These are phyloP conservation scores for Macadamia tetraphylla DNA, from an alignment of 164 flowering plant species.

Conservation along the genomic window DNA sequence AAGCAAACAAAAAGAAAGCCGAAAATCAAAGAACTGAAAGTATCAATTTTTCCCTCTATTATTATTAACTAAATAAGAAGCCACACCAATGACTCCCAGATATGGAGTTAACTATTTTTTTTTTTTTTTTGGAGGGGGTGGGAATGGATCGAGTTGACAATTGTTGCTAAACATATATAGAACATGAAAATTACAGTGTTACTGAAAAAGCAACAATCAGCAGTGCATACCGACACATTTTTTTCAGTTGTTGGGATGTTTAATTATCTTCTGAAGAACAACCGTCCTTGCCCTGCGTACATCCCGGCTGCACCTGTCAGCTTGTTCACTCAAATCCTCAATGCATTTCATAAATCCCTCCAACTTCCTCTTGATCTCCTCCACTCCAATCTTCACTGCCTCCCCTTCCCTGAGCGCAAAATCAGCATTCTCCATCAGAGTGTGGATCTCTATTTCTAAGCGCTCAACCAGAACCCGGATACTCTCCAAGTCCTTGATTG, in stretches of 20 bases:
- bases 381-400: conserved; percentile 56
- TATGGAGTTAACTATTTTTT: background rate
- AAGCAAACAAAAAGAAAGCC: too few species aligned
- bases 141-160: background rate
- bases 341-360: conserved; percentile 50
- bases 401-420: conserved; percentile 50
- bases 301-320: conserved; percentile 58
- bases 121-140: too few species aligned
- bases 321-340: conserved; percentile 51
- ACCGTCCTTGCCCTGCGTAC: conserved; percentile 61
- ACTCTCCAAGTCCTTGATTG: conserved; percentile 64
- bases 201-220: conserved; percentile 2
- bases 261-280: conserved; percentile 62
- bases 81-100: conserved; percentile 10
- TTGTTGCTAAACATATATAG: background rate
- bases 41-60: background rate
- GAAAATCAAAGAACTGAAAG: background rate
- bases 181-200: background rate
- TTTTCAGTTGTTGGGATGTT: conserved; percentile 34
- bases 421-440: conserved; percentile 45
- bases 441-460: conserved; percentile 50
- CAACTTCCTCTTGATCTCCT: conserved; percentile 67
- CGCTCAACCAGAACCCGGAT: conserved; percentile 56
- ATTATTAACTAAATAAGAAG: background rate
- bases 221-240: conserved; percentile 2